These are phyloP conservation scores for Phytopythium boreale DNA, from an alignment of 352 stramenopile species.

Conservation along the genomic window DNA sequence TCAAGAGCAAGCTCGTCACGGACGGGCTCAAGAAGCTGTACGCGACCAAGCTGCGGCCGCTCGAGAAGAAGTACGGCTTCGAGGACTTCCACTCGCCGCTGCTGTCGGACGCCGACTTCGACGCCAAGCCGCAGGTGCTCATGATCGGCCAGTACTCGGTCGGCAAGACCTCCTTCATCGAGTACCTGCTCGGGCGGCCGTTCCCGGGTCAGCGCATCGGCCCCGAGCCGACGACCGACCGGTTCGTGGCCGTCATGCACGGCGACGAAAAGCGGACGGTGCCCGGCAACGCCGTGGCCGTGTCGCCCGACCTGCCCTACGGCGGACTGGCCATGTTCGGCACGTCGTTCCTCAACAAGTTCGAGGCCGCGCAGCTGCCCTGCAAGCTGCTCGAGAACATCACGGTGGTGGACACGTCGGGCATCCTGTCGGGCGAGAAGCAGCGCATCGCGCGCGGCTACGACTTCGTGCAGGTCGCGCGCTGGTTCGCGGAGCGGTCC, in stretches of 20 bases:
- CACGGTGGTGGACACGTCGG: constrained; percentile 97
- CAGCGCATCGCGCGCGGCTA: constrained; percentile 96
- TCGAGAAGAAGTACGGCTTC: constrained; percentile 92
- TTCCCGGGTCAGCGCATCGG: constrained; percentile 97
- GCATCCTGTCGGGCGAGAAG: constrained; percentile 98
- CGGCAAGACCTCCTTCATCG: constrained; percentile 98
- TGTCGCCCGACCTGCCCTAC: constrained; percentile 94
- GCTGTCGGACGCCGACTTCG: constrained; percentile 94
- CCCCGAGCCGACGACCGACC: constrained; percentile 98
- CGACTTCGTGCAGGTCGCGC: constrained; percentile 92
- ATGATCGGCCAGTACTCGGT: constrained; percentile 98
- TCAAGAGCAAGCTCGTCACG: constrained; percentile 66
- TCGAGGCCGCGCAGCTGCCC: constrained; percentile 95
- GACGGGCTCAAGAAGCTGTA: constrained; percentile 83
- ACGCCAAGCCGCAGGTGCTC: constrained; percentile 97
- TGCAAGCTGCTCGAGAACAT: constrained; percentile 93
- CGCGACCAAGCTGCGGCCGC: constrained; percentile 64
- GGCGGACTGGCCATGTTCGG: constrained; percentile 94
- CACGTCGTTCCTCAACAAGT: constrained; percentile 98
- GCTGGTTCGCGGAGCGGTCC: constrained; percentile 95
- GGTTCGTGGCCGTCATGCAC: constrained; percentile 98
- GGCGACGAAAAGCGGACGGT: constrained; percentile 95
- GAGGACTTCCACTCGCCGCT: constrained; percentile 92
- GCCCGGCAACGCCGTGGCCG: constrained; percentile 95
- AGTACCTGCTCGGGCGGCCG: constrained; percentile 94